Base-by-base conservation (phyloP, 164 flowering plant species). In the Macadamia tetraphylla region DNA sequence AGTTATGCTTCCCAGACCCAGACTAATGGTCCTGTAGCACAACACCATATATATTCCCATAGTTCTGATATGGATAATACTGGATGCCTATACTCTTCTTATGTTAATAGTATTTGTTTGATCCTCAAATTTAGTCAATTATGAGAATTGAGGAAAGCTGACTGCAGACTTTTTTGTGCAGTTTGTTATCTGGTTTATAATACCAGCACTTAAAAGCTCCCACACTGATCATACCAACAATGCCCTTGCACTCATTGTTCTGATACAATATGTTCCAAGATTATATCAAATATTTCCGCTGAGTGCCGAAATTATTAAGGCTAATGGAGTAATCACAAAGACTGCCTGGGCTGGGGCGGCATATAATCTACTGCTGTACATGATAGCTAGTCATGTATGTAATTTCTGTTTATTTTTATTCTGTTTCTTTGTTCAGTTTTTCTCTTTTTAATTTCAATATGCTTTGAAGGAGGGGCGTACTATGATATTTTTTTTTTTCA, bases 261-360 rank as follows among this genome's bases (percentile, higher is more conserved):
- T 94, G 67, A 63, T 94, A 18, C 98, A 94, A 60, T 92, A 95
- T 68, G 29, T 91, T 68, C 98, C 99, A 3, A 80, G 98, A 75
- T 73, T 95, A 9, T 95, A 95, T 80, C 78, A 92, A 58, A 92
- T 92, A 71, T 95, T 92, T 69, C 99, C 98, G 7, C 74, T 95
- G 66, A 87, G 95, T 71, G 84, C 93, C 73, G 83, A 91, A 76
- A 89, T 95, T 63, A 84, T 91, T 75, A 95, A 95, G 81, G 90
- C 98, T 29, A 88, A 88, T 63, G 97, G 98, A 75, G 84, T 95
- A n/a, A 93, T 91, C 70, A 85, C 99, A 49, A 91, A 88, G 74
- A 95, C 97, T 73, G 96, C 98, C 64, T 95, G 99, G 99, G 98
- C 98, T 23, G 99, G 99, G 46, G 99, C 98, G 74, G 98, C 93